Base-by-base conservation (phyloP, 2,329 filamentous ascomycete genomes). In the Apiospora kogelbergensis region DNA sequence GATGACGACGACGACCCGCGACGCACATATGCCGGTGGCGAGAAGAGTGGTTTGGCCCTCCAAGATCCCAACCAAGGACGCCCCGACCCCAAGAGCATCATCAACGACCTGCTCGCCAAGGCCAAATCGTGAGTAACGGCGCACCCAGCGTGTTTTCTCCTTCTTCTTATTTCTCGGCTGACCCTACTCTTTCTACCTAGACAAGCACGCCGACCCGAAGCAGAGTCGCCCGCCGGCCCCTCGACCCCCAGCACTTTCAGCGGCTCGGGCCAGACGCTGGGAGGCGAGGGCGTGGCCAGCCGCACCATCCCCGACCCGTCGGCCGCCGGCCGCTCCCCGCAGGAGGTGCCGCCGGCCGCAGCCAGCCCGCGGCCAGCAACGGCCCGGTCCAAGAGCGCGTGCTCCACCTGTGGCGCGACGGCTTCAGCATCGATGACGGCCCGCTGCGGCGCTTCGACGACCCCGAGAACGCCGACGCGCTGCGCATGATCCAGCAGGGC, bases 381-480 rank as follows among this genome's bases (percentile, higher is more conserved):
- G 81, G 80, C 11, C 82, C 86, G 42, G 85, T 87, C 6, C 89
- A 92, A 70, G 88, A 89, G 66, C 90, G 93, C 66, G 87, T 89
- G 13, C 84, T 97, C 67, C 93, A 95, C 76, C 85, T 96, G 60
- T 97, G 93, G 93, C 86, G 87, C 53, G 91, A 97, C 76, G 93
- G 93, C 17, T 95, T 96, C 81, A 95, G 92, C 72, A 90, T 97
- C 70, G 93, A 95, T 70, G 92, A 96, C 75, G 93, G 93, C 37
- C 88, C 90, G 63, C 87, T 96, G 45, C 90, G 88, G 77, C 89
- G 92, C 68, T 95, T 93, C 76, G 91, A 95, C 75, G 93, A 96
- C 78, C 92, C 93, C 0, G 86, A 86, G 40, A 94, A 95, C 77
- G 88, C 90, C 40, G 84, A 86, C 65, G 91, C 92, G 67, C 84